Base-by-base conservation (phyloP, 345 rosid species). In the Populus alba region DNA sequence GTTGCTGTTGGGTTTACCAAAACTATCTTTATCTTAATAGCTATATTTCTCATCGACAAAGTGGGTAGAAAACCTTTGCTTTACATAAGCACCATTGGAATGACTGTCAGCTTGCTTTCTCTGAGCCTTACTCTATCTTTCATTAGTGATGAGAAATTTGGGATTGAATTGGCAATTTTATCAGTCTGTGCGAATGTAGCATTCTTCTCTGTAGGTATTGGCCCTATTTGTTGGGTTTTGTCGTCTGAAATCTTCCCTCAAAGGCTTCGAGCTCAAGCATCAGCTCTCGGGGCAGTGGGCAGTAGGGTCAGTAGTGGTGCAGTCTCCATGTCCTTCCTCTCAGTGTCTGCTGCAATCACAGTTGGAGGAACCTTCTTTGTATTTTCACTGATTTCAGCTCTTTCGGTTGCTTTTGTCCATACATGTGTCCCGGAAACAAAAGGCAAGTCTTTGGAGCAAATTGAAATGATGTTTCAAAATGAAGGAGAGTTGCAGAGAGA, bases 371-470 rank as follows among this genome's bases (percentile, higher is more conserved):
- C 79, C 20, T 87, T 83, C 79, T 81, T 87, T 69, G 65, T 83
- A 72, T 83, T 79, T 38, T 76, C 80, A 47, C 29, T 83, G 75
- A 61, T 81, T 61, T 68, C 81, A 59, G 81, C 75, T 61, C 66
- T 81, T 45, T 74, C 81, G 62, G 78, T 81, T 43, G 75, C 29
- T 47, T 81, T 81, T 62, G 84, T 81, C 16, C 59, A 77, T 35
- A 38, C 17, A 16, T 77, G 77, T 51, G 62, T 77, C 41, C 85
- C 85, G 2, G 89, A 87, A 77, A 87, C 87, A 1, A 84, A 81
- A 67, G 89, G 89, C 65, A 82, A 53, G 83, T 81, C 84, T 20
- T 79, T 87, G 78, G 89, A 85, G 66, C 80, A 87, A 68, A 87
- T 87, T 27, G 86, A 78, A 47, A 53, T 16, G 47, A 27, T 79